Evolutionary conservation across 495 filamentous ascomycete genomes (phyloP), one percentile per base, ranked within the genome.

Genomic region (Trichodelitschia bisporula): DNA sequence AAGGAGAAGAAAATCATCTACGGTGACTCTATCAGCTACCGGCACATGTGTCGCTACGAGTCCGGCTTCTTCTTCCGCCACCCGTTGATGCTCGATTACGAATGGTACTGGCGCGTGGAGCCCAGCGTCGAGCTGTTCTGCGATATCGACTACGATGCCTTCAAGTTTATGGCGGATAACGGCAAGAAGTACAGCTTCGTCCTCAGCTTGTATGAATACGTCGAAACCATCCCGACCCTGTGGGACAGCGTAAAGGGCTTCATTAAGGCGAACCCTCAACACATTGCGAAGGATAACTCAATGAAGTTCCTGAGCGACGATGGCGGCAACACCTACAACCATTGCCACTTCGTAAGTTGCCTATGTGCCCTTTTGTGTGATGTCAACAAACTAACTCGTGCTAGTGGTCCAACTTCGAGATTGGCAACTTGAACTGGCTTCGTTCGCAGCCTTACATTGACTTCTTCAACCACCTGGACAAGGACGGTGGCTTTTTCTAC

Each of bases 161-260:
- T 58, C 44, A 48, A 43, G 13, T 56, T 43, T 43, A 55, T 58
- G 51, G 41, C 39, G 14, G 51, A 56, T 5, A 46, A 56, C 39
- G 50, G 50, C 25, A 56, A 53, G 36, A 55, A 54, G 31, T 55
- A 55, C 47, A 47, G 44, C 34, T 55, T 54, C 37, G 43, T 47
- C 8, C 35, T 55, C 18, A 53, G 49, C 24, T 41, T 95, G 45
- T 91, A 83, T 51, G 86, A 97, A 51, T 97, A 95, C 50, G 62
- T 71, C 18, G 89, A 90, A 46, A 97, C 86, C 0, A 95, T 97
- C 39, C 79, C 80, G 9, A 91, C 82, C 0, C 64, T 97, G 4
- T 97, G 86, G 86, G 73, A 89, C 36, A 83, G 73, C 42, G 67
- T 70, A 36, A 84, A 84, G 63, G 74, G 72, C 36, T 97, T 92